Evolutionary conservation across 345 rosid species (phyloP), one percentile per base, ranked within the genome.

Genomic region (Combretum micranthum): DNA sequence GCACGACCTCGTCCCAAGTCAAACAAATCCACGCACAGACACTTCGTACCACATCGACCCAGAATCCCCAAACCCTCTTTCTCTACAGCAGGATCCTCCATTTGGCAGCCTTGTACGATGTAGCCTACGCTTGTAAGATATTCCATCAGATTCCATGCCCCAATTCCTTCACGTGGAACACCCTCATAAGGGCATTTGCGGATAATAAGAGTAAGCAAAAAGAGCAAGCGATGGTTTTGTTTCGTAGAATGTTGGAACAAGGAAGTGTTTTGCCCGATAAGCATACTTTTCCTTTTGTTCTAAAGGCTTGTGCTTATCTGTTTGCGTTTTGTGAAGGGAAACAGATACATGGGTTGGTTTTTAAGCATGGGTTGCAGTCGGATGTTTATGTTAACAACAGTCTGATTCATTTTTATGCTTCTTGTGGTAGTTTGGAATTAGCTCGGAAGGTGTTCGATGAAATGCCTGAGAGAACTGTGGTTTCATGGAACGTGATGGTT

Each of bases 151-250:
- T 80, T 44, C 57, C 64, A 10, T 62, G 26, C 20, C 90, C 77
- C 39, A 87, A 75, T 56, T 72, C 94, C 0, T 90, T 87, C 74
- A 77, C 79, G 86, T 90, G 96, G 97, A 90, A 90, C 80, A 79
- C 85, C 22, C 90, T 87, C 47, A 83, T 90, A 32, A 72, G 87
- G 69, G 93, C 87, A 42, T 82, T 71, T 50, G 90, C 94, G 4
- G 75, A 53, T 21, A 79, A 78, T 46, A 32, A 32, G 39, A 46
- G 64, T 20, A 74, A 69, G 8, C 63, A 75, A 15, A 85, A 90
- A 66, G 78, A 76, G 50, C 75, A 78, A 58, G 88, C 94, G 5
- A 26, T 90, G 18, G 13, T 53, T 47, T 55, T 85, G 57, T 85
- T 75, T 44, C 32, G 46, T 44, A 55, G 56, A 56, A 80, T 90